Evolutionary conservation across 257 asterid genomes (phyloP).

Genomic region (Lantana camara): DNA sequence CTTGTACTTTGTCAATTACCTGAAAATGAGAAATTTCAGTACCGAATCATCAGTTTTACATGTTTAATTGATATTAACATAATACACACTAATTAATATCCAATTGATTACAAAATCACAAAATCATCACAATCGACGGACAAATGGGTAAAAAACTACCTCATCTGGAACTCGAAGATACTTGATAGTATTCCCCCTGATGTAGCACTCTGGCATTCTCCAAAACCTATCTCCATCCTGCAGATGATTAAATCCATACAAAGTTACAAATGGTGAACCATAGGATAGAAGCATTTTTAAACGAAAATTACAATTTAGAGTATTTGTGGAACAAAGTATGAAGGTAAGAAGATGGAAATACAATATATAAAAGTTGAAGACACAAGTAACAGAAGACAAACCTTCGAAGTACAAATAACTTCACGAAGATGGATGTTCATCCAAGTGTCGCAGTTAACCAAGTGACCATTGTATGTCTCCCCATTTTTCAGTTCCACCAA

Average conservation of each 20-base stretch:
- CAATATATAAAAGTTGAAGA: neutral
- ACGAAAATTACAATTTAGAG: neutral
- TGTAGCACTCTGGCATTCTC: slow-evolving; percentile 98
- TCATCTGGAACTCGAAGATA: slow-evolving; percentile 96
- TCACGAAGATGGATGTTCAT: slow-evolving; percentile 99
- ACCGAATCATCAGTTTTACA: neutral
- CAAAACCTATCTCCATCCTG: slow-evolving; percentile 99
- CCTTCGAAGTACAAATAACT: slow-evolving; percentile 98
- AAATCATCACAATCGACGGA: slow-evolving; percentile 9
- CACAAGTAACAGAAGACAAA: slow-evolving; percentile 12
- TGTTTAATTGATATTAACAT: neutral
- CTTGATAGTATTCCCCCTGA: slow-evolving; percentile 66
- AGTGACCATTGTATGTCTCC: slow-evolving; percentile 94
- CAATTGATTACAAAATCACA: neutral
- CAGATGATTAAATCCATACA: slow-evolving; percentile 22
- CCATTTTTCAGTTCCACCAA: slow-evolving; percentile 96
- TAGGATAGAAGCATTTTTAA: neutral
- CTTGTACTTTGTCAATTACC: slow-evolving; percentile 77
- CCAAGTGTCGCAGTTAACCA: slow-evolving; percentile 98
- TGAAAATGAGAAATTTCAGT: slow-evolving; percentile 33
- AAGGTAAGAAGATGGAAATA: neutral
- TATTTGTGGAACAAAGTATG: neutral
- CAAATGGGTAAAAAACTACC: slow-evolving; percentile 44
- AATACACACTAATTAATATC: slow-evolving; percentile 3
- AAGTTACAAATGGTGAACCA: slow-evolving; percentile 4